A percentile compares a stretch with the other conserved stretches of the same genome.
Evolutionary conservation across 1,284 basidiomycete species (phyloP).

Genomic region (Marasmius oreades): DNA sequence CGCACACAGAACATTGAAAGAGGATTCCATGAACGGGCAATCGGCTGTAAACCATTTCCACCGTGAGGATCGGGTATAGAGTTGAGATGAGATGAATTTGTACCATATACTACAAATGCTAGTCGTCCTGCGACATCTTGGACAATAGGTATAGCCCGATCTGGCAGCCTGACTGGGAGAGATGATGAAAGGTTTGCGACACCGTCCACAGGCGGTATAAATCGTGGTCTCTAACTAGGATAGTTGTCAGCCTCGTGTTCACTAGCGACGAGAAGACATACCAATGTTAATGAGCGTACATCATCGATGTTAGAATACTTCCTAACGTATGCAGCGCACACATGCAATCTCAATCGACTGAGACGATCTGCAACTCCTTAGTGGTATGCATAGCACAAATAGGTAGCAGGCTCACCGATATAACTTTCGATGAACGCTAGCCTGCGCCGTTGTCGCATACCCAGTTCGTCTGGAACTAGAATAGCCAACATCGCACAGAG

Average conservation of each 20-base stretch:
- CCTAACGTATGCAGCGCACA: slow-evolving; percentile 66
- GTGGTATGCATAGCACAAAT: background rate
- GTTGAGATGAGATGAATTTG: slow-evolving; percentile 20
- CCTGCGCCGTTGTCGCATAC: slow-evolving; percentile 38
- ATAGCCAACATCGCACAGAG: slow-evolving; percentile 69
- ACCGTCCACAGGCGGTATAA: slow-evolving; percentile 62
- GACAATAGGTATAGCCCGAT: slow-evolving; percentile 50
- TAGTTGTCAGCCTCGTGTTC: slow-evolving; percentile 2
- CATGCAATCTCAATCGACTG: slow-evolving; percentile 53
- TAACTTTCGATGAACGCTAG: slow-evolving; percentile 64
- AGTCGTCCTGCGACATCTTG: slow-evolving; percentile 44
- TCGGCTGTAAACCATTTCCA: slow-evolving; percentile 41
- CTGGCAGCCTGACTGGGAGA: slow-evolving; percentile 25
- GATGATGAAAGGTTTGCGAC: slow-evolving; percentile 55
- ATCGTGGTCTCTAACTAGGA: slow-evolving; percentile 63
- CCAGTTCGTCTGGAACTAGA: slow-evolving; percentile 54
- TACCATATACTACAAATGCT: slow-evolving; percentile 71
- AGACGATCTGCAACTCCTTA: slow-evolving; percentile 47
- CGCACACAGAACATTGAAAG: slow-evolving; percentile 69
- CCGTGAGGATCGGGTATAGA: slow-evolving; percentile 7
- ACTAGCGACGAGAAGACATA: slow-evolving; percentile 21
- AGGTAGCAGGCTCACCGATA: slow-evolving; percentile 45
- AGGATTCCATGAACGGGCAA: slow-evolving; percentile 66
- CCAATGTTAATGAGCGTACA: slow-evolving; percentile 47
- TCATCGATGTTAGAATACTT: slow-evolving; percentile 53